These are phyloP conservation scores for Diutina rugosa DNA, from an alignment of 1,139 yeast species.

Conservation along the genomic window DNA sequence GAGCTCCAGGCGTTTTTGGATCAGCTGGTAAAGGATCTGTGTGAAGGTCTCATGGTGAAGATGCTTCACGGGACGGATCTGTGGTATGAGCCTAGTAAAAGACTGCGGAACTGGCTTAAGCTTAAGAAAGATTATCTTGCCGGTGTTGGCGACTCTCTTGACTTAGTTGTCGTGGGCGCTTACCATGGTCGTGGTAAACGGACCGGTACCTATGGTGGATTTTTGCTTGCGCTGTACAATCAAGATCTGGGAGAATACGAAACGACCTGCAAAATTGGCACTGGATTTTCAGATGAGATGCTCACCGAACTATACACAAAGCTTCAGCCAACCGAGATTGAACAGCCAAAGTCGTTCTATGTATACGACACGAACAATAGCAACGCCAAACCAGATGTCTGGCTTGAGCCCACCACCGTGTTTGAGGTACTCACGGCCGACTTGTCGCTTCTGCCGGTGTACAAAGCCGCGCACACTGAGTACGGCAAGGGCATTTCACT, in stretches of 20 bases:
- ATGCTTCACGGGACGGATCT: constrained; percentile 74
- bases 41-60: constrained; percentile 96
- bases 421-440: constrained; percentile 96
- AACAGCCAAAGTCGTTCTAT: constrained; percentile 56
- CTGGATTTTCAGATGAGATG: constrained; percentile 89
- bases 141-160: constrained; percentile 93
- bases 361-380: constrained; percentile 52
- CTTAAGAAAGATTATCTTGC: constrained; percentile 86
- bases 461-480: constrained; percentile 72
- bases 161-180: constrained; percentile 89
- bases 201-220: constrained; percentile 92
- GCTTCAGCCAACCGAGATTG: constrained; percentile 57
- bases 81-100: constrained; percentile 83
- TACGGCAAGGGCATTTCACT: constrained; percentile 83
- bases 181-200: constrained; percentile 91
- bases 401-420: constrained; percentile 84
- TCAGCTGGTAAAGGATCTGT: constrained; percentile 76
- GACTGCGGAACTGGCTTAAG: constrained; percentile 93
- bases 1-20: constrained; percentile 82
- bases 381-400: constrained; percentile 75
- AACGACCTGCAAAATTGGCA: constrained; percentile 93
- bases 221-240: constrained; percentile 78
- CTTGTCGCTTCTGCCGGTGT: constrained; percentile 80
- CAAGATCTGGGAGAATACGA: constrained; percentile 86
- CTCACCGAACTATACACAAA: constrained; percentile 45